These are phyloP conservation scores for Talaromyces adpressus DNA, from an alignment of 495 filamentous ascomycete species.

Conservation along the genomic window DNA sequence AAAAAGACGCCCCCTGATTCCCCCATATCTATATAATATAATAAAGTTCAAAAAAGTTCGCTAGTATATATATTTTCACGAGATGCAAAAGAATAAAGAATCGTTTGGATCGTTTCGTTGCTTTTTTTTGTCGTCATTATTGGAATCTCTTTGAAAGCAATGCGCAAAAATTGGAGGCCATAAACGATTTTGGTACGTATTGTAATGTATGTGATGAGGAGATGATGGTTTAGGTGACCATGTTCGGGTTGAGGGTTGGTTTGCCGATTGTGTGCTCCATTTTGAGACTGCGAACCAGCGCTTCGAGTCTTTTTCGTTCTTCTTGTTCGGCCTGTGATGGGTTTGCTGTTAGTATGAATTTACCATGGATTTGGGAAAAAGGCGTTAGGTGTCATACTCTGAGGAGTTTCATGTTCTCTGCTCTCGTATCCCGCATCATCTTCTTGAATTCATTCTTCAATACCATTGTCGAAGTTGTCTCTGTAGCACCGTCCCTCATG, in stretches of 20 bases:
- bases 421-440: constrained; percentile 80
- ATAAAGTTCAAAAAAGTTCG: too few species aligned
- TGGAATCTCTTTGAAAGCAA: not conserved
- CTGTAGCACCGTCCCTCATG: constrained; percentile 35
- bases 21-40: not conserved
- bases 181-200: not conserved
- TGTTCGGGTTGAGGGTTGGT: constrained; percentile 42
- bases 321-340: constrained; percentile 63
- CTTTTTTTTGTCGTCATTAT: not conserved
- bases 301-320: constrained; percentile 60
- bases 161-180: not conserved
- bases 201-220: not conserved
- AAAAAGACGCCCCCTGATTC: not conserved
- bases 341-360: constrained; percentile 11
- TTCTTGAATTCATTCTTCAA: constrained; percentile 81
- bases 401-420: constrained; percentile 61
- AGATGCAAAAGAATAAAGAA: not conserved
- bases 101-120: not conserved
- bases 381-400: constrained; percentile 44
- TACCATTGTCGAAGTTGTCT: constrained; percentile 63
- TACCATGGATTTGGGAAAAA: not conserved
- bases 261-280: constrained; percentile 49
- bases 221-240: constrained; percentile 34
- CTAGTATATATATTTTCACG: not conserved
- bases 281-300: constrained; percentile 46